Conservation (phyloP, 805 yeast species). For the Ogataea glucozyma region DNA sequence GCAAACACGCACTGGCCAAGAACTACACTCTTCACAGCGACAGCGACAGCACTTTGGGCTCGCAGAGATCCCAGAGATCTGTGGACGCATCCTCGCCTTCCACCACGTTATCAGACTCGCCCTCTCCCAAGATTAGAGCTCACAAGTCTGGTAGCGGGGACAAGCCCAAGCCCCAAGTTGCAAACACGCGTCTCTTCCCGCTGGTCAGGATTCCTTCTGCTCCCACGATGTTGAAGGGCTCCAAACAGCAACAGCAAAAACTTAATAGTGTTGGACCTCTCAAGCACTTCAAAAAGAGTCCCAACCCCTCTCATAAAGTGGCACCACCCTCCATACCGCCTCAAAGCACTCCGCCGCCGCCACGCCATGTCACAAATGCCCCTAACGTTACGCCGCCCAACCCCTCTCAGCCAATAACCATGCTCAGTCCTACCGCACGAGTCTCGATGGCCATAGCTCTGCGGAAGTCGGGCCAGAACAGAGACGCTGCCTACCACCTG, state of each 20-base stretch:
- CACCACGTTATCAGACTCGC: conserved; percentile 3
- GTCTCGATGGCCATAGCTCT: conserved; percentile 48
- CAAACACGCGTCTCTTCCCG: conserved; percentile 1
- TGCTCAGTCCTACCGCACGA: conserved; percentile 33
- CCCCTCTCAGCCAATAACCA: conserved; percentile 4
- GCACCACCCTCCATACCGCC: background rate
- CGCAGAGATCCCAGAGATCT: background rate
- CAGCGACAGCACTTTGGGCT: conserved; percentile 2
- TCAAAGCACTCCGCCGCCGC: background rate
- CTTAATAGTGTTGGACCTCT: conserved; percentile 10
- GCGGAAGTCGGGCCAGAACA: conserved; percentile 57
- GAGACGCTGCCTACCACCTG: conserved; percentile 70
- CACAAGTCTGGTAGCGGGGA: background rate
- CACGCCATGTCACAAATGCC: no score
- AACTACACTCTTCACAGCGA: background rate
- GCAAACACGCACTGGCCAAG: background rate
- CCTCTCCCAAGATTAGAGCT: background rate
- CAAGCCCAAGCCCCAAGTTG: background rate
- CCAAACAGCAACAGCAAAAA: conserved; percentile 6
- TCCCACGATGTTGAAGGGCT: conserved; percentile 14
- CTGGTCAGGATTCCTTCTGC: conserved; percentile 21
- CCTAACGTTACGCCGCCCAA: conserved; percentile 3
- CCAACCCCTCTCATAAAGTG: background rate
- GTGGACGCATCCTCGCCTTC: background rate
- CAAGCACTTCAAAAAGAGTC: background rate